Conservation (phyloP, 495 filamentous ascomycete genomes). For the Penicillium taxi region DNA sequence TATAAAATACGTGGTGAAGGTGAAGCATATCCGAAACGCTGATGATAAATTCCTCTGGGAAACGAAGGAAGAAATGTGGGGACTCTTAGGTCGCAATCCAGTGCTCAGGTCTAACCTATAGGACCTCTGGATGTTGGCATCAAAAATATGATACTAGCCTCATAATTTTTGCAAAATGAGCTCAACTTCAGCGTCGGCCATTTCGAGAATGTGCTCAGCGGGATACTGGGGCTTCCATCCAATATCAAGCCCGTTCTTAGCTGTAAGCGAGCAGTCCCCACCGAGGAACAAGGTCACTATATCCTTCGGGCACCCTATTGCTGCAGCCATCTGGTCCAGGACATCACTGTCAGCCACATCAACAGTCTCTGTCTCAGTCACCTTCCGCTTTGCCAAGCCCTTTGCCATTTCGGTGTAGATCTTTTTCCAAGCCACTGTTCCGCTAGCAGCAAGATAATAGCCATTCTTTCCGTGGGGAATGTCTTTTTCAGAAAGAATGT, state of each 20-base stretch:
- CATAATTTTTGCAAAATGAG: no score
- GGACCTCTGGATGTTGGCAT: background rate
- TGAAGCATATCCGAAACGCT: no score
- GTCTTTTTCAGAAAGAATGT: conserved; percentile 31
- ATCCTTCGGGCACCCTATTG: conserved; percentile 19
- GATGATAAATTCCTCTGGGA: no score
- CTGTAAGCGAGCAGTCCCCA: conserved; percentile 24
- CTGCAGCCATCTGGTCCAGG: conserved; percentile 31
- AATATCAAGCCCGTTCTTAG: conserved; percentile 27
- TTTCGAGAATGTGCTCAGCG: conserved; percentile 34
- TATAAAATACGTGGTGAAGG: no score
- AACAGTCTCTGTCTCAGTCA: conserved; percentile 28
- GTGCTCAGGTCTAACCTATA: no score
- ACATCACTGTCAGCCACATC: conserved; percentile 21
- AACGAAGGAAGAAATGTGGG: no score
- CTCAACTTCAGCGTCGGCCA: conserved; percentile 33
- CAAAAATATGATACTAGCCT: no score
- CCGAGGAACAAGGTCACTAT: conserved; percentile 31
- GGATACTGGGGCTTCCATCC: conserved; percentile 34
- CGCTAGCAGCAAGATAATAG: conserved; percentile 43
- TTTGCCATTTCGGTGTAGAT: conserved; percentile 35
- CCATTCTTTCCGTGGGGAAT: conserved; percentile 34
- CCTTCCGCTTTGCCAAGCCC: conserved; percentile 27
- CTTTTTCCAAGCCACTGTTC: conserved; percentile 40
- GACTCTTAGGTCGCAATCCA: no score